Evolutionary conservation across 257 asterid species (phyloP).

Genomic region (Capsicum rhomboideum): DNA sequence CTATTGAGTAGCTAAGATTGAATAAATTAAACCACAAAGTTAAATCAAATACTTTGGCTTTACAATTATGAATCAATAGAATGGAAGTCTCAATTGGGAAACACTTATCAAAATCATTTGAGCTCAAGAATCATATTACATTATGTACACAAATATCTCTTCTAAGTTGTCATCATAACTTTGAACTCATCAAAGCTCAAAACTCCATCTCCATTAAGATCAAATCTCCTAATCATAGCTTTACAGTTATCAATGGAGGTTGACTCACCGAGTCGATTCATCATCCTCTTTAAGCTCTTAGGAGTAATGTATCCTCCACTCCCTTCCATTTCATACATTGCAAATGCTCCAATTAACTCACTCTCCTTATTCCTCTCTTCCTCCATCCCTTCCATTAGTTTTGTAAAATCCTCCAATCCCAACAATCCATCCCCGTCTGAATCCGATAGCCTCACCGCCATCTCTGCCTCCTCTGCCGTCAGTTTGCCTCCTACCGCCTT

Average conservation of each 20-base stretch:
- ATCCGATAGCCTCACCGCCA: constrained; percentile 36
- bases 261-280: constrained; percentile 45
- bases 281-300: constrained; percentile 47
- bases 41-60: no score
- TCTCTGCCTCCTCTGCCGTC: constrained; percentile 36
- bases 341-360: constrained; percentile 42
- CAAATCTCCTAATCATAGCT: constrained; percentile 41
- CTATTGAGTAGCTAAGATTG: no score
- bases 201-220: constrained; percentile 53
- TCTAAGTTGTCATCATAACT: constrained; percentile 34
- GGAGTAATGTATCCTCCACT: constrained; percentile 52
- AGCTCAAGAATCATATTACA: not conserved
- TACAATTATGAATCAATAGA: not conserved
- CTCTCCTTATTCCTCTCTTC: constrained; percentile 36
- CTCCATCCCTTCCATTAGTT: constrained; percentile 33
- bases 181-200: constrained; percentile 51
- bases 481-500: constrained; percentile 3
- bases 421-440: constrained; percentile 47
- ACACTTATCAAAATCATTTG: not conserved
- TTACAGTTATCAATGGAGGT: constrained; percentile 36
- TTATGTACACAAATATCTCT: not conserved
- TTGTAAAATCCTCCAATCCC: constrained; percentile 43
- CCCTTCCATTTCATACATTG: constrained; percentile 36
- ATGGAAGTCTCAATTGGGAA: no score
- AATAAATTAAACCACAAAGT: not conserved